Percentiles rank a stretch among this genome's conserved stretches.
phyloP scores from a whole-genome alignment of 495 filamentous ascomycete genomes.

The Lasiosphaeria ovina region DNA sequence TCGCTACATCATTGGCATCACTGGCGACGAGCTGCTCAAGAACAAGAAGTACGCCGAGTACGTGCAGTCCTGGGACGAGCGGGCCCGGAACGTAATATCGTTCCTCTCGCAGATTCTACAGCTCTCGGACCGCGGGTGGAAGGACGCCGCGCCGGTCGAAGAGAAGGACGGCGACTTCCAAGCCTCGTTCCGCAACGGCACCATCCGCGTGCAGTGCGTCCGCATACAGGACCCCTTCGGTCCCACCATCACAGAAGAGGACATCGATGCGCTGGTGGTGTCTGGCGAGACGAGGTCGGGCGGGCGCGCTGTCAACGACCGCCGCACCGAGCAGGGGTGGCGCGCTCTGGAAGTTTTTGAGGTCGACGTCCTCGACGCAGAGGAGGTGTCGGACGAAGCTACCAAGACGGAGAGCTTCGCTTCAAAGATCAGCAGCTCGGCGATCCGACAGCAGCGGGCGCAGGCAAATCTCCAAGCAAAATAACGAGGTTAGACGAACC shows the following conservation, averaged over 20 bases:
- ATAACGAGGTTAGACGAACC: too few species aligned
- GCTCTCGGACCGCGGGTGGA: constrained; percentile 40
- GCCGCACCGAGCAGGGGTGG: constrained; percentile 78
- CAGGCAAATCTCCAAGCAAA: not conserved
- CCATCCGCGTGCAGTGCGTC: constrained; percentile 64
- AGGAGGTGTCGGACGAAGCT: constrained; percentile 48
- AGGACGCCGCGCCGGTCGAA: constrained; percentile 22
- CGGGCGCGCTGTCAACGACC: constrained; percentile 78
- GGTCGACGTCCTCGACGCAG: constrained; percentile 82
- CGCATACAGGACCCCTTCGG: constrained; percentile 88
- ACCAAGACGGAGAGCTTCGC: constrained; percentile 59
- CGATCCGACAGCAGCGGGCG: constrained; percentile 50
- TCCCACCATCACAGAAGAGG: constrained; percentile 81
- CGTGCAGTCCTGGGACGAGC: constrained; percentile 73
- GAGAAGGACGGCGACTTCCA: constrained; percentile 39
- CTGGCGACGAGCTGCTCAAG: constrained; percentile 76
- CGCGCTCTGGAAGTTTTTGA: constrained; percentile 73
- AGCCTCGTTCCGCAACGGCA: constrained; percentile 42
- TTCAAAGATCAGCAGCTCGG: constrained; percentile 87
- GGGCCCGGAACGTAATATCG: constrained; percentile 61
- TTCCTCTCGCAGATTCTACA: constrained; percentile 74
- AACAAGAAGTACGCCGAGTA: constrained; percentile 85
- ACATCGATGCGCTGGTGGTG: constrained; percentile 77
- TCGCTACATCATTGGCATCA: constrained; percentile 77
- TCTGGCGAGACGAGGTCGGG: constrained; percentile 87